Base-by-base conservation (phyloP, 2,329 filamentous ascomycete genomes). In the Penicillium oxalicum region DNA sequence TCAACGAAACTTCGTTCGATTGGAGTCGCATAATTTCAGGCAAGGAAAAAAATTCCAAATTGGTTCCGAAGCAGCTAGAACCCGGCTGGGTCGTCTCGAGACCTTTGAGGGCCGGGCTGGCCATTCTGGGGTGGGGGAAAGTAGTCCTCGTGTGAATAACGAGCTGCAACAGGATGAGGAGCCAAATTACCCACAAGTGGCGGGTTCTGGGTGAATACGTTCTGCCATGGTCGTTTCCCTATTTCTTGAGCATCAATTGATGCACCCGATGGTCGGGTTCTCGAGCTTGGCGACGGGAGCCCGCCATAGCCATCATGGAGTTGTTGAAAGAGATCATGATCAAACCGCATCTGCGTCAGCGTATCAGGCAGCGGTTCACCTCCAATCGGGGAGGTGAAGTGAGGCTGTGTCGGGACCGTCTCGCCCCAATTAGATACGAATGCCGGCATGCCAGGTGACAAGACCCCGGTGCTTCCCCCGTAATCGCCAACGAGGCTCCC, bases 341-440 rank as follows among this genome's bases (percentile, higher is more conserved):
- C 68, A 43, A 70, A 70, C 5, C 66, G 67, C 61, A 70, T 67
- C 48, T 67, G 65, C 35, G 65, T 59, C 35, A 69, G 60, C 3
- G 66, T 62, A 44, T 71, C 67, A 48, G 58, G 50, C 26, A 62
- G 53, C 27, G 53, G 55, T 35, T 54, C 62, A 8, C 58, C 51
- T n/a, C 63, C 64, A 26, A 63, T 61, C 11, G 68, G 67, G 7
- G 64, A 63, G 25, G 38, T 54, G 24, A 67, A 66, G 28, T 62
- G 63, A 18, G 57, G 53, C 34, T 57, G 58, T 5, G 61, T 58
- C 24, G 65, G 60, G n/a, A 62, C 35, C 40, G 57, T 66, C 42
- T 64, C 67, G 29, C 60, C 59, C 65, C 63, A 66, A 54, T 66
- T 67, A 39, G 63, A 60, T 9, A 63, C 61, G 28, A 67, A 57